Percentiles rank a stretch among this genome's conserved stretches.
Conservation (phyloP, 1,284 basidiomycete species). For the Ganoderma resinaceum region DNA sequence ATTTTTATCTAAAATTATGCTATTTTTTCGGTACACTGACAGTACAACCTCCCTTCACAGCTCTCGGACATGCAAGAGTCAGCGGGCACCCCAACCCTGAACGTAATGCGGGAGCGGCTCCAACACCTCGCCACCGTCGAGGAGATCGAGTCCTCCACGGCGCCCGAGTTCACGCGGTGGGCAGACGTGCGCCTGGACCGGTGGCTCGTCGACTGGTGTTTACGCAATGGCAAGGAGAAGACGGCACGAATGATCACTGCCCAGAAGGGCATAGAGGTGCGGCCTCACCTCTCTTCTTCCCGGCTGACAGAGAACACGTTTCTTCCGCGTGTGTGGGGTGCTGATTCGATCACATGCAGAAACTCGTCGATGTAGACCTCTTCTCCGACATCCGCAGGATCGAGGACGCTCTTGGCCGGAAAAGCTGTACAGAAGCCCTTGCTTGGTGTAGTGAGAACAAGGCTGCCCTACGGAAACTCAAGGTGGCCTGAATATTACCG, state of each 20-base stretch:
- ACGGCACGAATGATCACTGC: slow-evolving; percentile 74
- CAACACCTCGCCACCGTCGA: slow-evolving; percentile 74
- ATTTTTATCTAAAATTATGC: neutral
- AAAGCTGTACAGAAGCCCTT: slow-evolving; percentile 88
- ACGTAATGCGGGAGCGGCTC: slow-evolving; percentile 75
- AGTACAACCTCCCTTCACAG: slow-evolving; percentile 44
- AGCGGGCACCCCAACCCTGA: slow-evolving; percentile 69
- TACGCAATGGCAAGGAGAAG: slow-evolving; percentile 76
- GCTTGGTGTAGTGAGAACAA: slow-evolving; percentile 98
- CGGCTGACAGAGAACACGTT: slow-evolving; percentile 5
- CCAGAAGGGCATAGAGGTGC: slow-evolving; percentile 76
- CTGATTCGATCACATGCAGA: slow-evolving; percentile 48
- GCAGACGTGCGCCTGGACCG: slow-evolving; percentile 83
- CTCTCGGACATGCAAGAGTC: slow-evolving; percentile 74
- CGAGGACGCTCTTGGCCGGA: slow-evolving; percentile 77
- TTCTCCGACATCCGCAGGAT: slow-evolving; percentile 90
- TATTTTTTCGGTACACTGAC: neutral
- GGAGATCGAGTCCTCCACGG: slow-evolving; percentile 54
- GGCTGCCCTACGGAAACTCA: slow-evolving; percentile 88
- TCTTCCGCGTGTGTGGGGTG: neutral
- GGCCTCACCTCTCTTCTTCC: slow-evolving; percentile 28
- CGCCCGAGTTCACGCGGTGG: slow-evolving; percentile 76
- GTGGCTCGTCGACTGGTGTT: slow-evolving; percentile 93
- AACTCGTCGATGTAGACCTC: slow-evolving; percentile 89
- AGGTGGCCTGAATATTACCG: slow-evolving; percentile 52